Conservation (phyloP, 2,329 filamentous ascomycete genomes). For the Phialemonium atrogriseum region DNA sequence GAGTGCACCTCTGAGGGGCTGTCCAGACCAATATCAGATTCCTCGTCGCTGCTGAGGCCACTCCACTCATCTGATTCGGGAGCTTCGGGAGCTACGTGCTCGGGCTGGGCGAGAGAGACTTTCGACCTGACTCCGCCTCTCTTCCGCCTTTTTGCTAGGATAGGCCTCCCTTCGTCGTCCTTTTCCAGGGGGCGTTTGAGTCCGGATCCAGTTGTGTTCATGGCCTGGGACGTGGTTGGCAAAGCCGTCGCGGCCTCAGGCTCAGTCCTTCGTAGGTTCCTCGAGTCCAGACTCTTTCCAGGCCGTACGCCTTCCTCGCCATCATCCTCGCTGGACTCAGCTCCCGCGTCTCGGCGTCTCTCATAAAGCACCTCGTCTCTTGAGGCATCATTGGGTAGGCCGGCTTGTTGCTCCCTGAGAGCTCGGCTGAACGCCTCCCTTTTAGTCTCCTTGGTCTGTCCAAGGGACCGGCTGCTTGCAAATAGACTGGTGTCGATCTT, state of each 20-base stretch:
- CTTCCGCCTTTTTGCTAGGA: slow-evolving; percentile 76
- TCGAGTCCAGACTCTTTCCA: background rate
- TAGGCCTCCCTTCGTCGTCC: slow-evolving; percentile 69
- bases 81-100: slow-evolving; percentile 33
- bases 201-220: slow-evolving; percentile 61
- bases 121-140: slow-evolving; percentile 54
- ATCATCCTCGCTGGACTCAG: slow-evolving; percentile 10
- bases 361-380: slow-evolving; percentile 47
- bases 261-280: too few relatives aligned
- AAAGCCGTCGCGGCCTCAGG: slow-evolving; percentile 8
- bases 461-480: slow-evolving; percentile 68
- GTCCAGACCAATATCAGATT: slow-evolving; percentile 11
- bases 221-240: too few relatives aligned
- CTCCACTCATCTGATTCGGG: slow-evolving; percentile 47
- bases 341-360: slow-evolving; percentile 24
- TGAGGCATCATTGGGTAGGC: slow-evolving; percentile 47
- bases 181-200: slow-evolving; percentile 80
- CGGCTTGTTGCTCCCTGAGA: slow-evolving; percentile 56
- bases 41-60: slow-evolving; percentile 39
- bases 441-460: slow-evolving; percentile 63
- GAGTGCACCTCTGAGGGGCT: slow-evolving; percentile 23
- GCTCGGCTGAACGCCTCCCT: slow-evolving; percentile 58
- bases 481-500: slow-evolving; percentile 79
- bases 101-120: slow-evolving; percentile 32
- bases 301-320: background rate